Evolutionary conservation across 352 stramenopile species (phyloP).

Genomic region (Elongisporangium anandrum): DNA sequence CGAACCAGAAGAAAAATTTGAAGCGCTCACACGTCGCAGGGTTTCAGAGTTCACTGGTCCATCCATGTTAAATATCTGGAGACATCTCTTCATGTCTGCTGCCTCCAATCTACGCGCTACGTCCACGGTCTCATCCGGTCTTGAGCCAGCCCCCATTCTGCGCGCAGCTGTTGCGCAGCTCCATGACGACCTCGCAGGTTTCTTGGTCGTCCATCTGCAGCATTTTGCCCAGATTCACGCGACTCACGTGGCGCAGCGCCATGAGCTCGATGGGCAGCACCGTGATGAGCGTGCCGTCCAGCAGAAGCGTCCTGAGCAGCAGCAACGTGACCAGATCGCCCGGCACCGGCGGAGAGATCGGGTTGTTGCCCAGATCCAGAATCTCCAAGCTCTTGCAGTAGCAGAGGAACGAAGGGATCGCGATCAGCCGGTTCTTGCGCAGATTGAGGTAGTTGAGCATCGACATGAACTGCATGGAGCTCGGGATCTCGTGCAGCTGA

Average conservation of each 20-base stretch:
- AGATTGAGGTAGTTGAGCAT: constrained; percentile 63
- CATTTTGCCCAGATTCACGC: constrained; percentile 50
- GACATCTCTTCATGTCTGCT: too few species aligned
- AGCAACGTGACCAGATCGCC: constrained; percentile 31
- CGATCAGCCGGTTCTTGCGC: constrained; percentile 47
- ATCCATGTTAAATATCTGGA: neutral
- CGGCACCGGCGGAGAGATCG: constrained; percentile 39
- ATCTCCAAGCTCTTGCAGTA: constrained; percentile 55
- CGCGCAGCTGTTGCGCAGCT: constrained; percentile 40
- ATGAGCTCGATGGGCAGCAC: constrained; percentile 66
- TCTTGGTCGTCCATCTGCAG: constrained; percentile 64
- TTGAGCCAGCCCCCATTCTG: constrained; percentile 64
- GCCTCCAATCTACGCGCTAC: neutral
- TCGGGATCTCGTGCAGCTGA: constrained; percentile 40
- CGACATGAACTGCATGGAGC: constrained; percentile 46
- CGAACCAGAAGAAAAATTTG: neutral
- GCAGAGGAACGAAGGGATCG: constrained; percentile 40
- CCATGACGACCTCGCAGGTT: constrained; percentile 58
- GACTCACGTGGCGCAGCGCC: constrained; percentile 35
- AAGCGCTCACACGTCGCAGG: neutral
- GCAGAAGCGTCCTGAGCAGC: constrained; percentile 61
- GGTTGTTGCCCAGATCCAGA: constrained; percentile 66
- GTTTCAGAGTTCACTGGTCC: neutral
- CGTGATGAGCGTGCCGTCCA: constrained; percentile 46
- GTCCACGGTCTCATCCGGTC: constrained; percentile 16